A percentile compares a stretch with the other conserved stretches of the same genome.
phyloP scores from a whole-genome alignment of 495 filamentous ascomycete species.

The Podospora pseudoanserina region DNA sequence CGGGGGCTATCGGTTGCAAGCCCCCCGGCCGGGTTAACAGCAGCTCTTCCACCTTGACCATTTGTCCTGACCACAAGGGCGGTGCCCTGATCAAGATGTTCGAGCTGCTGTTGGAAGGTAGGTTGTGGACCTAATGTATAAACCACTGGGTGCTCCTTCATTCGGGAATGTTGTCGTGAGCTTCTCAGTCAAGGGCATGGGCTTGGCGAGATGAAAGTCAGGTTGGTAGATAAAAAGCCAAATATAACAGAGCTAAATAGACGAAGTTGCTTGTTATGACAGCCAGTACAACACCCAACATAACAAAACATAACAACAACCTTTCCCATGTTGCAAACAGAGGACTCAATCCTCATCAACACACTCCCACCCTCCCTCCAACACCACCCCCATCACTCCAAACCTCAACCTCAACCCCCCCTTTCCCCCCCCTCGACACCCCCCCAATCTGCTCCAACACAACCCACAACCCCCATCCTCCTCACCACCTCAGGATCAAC shows the following conservation, averaged over 20 bases:
- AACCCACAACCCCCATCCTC: conserved; percentile 58
- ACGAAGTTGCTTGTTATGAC: too few species aligned
- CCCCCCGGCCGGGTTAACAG: too few species aligned
- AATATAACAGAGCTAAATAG: too few species aligned
- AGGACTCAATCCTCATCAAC: conserved; percentile 28
- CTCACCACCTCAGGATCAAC: conserved; percentile 53
- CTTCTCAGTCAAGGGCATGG: too few species aligned
- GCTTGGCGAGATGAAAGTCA: too few species aligned
- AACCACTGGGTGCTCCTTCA: neutral
- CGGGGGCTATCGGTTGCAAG: neutral
- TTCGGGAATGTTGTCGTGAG: neutral
- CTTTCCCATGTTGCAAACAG: neutral
- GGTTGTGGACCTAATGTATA: neutral
- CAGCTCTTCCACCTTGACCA: neutral
- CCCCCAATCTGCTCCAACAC: conserved; percentile 70
- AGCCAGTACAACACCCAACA: too few species aligned
- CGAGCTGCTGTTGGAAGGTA: neutral
- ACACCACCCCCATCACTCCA: conserved; percentile 60
- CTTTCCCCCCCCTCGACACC: conserved; percentile 23
- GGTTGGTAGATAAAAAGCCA: too few species aligned
- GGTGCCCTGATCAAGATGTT: neutral
- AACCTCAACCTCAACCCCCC: conserved; percentile 63
- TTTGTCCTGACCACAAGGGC: neutral
- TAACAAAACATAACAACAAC: too few species aligned
- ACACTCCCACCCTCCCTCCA: conserved; percentile 43